A percentile compares a stretch with the other conserved stretches of the same genome.
These are phyloP conservation scores for Macrolepiota fuliginosa DNA, from an alignment of 768 basidiomycete genomes.

Conservation along the genomic window DNA sequence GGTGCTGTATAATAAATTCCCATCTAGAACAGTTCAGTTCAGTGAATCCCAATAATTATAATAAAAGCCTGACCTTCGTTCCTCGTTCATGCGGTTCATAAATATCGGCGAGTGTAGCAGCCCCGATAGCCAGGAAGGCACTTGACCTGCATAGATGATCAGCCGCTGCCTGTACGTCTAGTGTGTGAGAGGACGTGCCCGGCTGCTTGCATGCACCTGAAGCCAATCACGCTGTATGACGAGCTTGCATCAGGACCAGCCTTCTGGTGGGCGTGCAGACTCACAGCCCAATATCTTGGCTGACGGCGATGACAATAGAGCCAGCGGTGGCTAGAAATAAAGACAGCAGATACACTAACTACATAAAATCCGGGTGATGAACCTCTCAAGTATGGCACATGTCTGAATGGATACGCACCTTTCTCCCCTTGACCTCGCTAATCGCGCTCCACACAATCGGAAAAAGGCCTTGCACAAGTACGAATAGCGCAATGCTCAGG, in stretches of 20 bases:
- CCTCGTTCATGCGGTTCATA: conserved; percentile 67
- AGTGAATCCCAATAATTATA: background rate
- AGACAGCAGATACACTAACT: conserved; percentile 55
- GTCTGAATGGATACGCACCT: conserved; percentile 35
- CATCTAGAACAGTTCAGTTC: conserved; percentile 35
- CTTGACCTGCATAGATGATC: conserved; percentile 22
- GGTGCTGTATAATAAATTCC: conserved; percentile 78
- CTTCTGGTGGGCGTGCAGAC: conserved; percentile 15
- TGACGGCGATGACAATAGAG: conserved; percentile 54
- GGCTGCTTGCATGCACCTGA: conserved; percentile 63
- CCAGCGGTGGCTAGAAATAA: conserved; percentile 52
- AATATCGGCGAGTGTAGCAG: conserved; percentile 72
- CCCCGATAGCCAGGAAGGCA: conserved; percentile 66
- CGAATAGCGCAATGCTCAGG: conserved; percentile 66
- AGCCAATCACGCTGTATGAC: conserved; percentile 51
- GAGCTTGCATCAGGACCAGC: background rate
- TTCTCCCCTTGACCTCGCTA: conserved; percentile 76
- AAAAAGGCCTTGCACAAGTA: conserved; percentile 64
- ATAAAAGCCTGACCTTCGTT: conserved; percentile 33
- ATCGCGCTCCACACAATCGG: conserved; percentile 69
- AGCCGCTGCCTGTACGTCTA: background rate
- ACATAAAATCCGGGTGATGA: background rate
- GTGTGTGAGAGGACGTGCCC: conserved; percentile 39
- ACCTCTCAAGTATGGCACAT: background rate
- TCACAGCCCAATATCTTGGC: conserved; percentile 48